Percentiles rank a stretch among this genome's conserved stretches.
Evolutionary conservation across 148 eudicot species (phyloP).

Genomic region (Simmondsia chinensis): DNA sequence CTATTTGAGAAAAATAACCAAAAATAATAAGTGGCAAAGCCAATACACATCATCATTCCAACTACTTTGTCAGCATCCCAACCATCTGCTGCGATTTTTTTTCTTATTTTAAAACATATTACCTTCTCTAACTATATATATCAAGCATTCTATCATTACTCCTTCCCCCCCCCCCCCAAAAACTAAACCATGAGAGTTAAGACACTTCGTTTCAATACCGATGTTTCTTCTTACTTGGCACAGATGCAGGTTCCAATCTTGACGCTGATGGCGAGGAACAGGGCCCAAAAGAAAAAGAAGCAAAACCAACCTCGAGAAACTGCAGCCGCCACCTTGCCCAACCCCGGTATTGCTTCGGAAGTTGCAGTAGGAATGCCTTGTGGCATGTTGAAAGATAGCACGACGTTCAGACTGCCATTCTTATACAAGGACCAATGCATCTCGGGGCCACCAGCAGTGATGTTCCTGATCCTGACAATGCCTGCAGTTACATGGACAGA

Average conservation of each 20-base stretch:
- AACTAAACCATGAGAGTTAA: too few species aligned
- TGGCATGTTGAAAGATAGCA: slow-evolving; percentile 54
- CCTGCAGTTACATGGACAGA: slow-evolving; percentile 67
- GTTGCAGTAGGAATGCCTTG: slow-evolving; percentile 15
- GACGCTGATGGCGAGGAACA: slow-evolving; percentile 47
- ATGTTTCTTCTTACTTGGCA: slow-evolving; percentile 26
- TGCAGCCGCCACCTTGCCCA: slow-evolving; percentile 34
- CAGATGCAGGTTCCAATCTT: slow-evolving; percentile 48
- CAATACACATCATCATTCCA: too few species aligned
- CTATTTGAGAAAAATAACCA: too few species aligned
- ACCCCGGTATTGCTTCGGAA: slow-evolving; percentile 18
- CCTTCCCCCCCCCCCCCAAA: too few species aligned
- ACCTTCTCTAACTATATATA: too few species aligned
- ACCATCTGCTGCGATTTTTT: too few species aligned
- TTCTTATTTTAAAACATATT: too few species aligned
- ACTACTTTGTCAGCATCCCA: too few species aligned
- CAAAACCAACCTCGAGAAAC: slow-evolving; percentile 37
- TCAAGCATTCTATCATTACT: too few species aligned
- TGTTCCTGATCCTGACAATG: slow-evolving; percentile 34
- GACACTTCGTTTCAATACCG: too few species aligned
- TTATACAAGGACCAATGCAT: slow-evolving; percentile 40
- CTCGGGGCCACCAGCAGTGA: slow-evolving; percentile 9
- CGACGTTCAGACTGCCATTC: slow-evolving; percentile 34
- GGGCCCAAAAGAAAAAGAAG: slow-evolving; percentile 40
- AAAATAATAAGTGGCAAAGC: too few species aligned